Evolutionary conservation across 768 basidiomycete genomes (phyloP), one percentile per base, ranked within the genome.

Genomic region (Myochromella boudieri): DNA sequence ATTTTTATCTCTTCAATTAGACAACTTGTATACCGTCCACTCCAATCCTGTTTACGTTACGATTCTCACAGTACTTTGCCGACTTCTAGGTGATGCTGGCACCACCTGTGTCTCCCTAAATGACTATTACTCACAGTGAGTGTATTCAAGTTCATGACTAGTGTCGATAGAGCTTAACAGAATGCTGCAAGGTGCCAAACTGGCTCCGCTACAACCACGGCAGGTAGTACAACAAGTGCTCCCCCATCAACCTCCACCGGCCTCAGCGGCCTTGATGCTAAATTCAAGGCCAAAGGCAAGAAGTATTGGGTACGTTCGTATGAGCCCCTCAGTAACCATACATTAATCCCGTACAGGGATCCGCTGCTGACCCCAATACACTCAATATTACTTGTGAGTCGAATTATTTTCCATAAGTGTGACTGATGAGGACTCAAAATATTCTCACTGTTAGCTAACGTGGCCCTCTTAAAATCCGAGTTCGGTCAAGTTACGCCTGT

Each of bases 401-500:
- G n/a, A 25, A 11, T 34, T n/a, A n/a, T 55, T 21, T 17, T 22
- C 29, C n/a, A n/a, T n/a, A n/a, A 10, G 11, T 34, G 31, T 8
- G n/a, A n/a, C n/a, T 28, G 18, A 12, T 45, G 20, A 20, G 20
- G 10, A 6, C 33, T 40, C 33, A 21, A 18, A n/a, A n/a, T n/a
- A 20, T 26, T 15, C 25, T 28, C 8, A n/a, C n/a, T 14, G 2
- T 7, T 28, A 66, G 65, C 65, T 15, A 69, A 69, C 49, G 57
- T 37, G 17, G 62, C 60, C 5, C 25, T 68, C 26, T 49, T 70
- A 22, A 61, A 55, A 37, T 61, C 65, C 21, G 60, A 72, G 29
- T 71, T 71, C 31, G 70, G 71, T 21, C 55, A 59, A 25, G 68
- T 72, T 15, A 70, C 70, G 2, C 70, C 70, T 6, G 60, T 61